phyloP scores from a whole-genome alignment of 192 early-diverging fungal genomes.

The Entomortierella parvispora region DNA sequence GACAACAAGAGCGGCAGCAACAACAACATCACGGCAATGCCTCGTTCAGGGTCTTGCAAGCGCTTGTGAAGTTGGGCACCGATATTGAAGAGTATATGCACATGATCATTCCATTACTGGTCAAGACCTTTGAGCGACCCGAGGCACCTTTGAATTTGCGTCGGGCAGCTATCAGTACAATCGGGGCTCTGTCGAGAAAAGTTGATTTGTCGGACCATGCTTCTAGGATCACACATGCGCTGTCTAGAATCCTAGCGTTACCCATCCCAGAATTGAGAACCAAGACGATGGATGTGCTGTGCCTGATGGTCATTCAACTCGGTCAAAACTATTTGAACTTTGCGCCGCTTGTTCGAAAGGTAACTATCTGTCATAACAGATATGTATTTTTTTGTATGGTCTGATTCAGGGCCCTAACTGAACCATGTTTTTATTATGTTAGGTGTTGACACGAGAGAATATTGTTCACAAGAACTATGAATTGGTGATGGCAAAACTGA shows the following conservation, averaged over 20 bases:
- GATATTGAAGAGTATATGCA: conserved; percentile 95
- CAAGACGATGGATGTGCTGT: conserved; percentile 84
- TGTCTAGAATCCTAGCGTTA: conserved; percentile 78
- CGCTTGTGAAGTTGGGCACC: conserved; percentile 82
- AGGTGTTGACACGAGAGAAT: conserved; percentile 65
- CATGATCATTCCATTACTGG: conserved; percentile 86
- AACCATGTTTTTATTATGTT: not conserved
- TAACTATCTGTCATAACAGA: conserved; percentile 8
- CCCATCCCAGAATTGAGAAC: conserved; percentile 63
- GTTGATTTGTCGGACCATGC: conserved; percentile 88
- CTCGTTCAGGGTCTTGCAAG: conserved; percentile 77
- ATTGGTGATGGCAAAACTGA: conserved; percentile 71
- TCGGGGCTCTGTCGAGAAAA: conserved; percentile 77
- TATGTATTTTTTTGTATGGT: not conserved
- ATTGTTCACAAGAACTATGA: conserved; percentile 82
- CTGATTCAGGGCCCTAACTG: not conserved
- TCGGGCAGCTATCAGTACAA: conserved; percentile 73
- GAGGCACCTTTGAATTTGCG: conserved; percentile 70
- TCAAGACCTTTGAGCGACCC: conserved; percentile 80
- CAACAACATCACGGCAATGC: conserved; percentile 29
- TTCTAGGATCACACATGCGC: conserved; percentile 85
- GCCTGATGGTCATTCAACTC: conserved; percentile 84
- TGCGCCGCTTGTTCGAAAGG: conserved; percentile 85
- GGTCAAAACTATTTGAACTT: conserved; percentile 88
- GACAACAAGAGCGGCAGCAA: conserved; percentile 30